These are phyloP conservation scores for Cunninghamia lanceolata DNA, from an alignment of 75 land plant species.

Conservation along the genomic window DNA sequence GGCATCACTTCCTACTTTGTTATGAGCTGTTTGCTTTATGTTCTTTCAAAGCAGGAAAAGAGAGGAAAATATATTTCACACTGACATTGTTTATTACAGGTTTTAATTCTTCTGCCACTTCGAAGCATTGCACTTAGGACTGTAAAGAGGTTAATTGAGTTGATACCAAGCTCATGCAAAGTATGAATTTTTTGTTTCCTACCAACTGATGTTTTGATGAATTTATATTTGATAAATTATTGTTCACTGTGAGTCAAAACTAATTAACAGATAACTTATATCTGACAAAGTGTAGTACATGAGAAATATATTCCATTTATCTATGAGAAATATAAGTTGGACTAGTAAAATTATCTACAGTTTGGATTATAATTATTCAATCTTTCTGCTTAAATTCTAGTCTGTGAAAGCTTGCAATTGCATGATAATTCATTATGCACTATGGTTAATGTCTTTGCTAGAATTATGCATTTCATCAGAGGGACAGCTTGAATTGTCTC, in stretches of 20 bases:
- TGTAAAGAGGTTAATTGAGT: slow-evolving; percentile 75
- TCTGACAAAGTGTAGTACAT: neutral
- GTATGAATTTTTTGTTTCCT: slow-evolving; percentile 28
- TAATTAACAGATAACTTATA: neutral
- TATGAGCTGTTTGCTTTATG: neutral
- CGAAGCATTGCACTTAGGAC: slow-evolving; percentile 79
- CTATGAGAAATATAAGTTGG: neutral
- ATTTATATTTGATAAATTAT: neutral
- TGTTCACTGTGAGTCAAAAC: neutral
- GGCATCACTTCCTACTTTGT: neutral
- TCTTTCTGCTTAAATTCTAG: neutral
- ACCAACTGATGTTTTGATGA: slow-evolving; percentile 1
- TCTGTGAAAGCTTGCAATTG: neutral
- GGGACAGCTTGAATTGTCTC: neutral
- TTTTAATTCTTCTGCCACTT: slow-evolving; percentile 76
- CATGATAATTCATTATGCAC: neutral
- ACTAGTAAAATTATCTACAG: neutral
- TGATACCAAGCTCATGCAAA: slow-evolving; percentile 65
- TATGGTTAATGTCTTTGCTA: neutral
- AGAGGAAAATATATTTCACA: neutral
- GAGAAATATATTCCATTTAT: neutral
- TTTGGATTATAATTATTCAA: neutral
- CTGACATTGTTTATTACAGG: slow-evolving; percentile 40
- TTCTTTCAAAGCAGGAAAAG: neutral
- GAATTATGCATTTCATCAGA: neutral